Evolutionary conservation across 148 eudicot genomes (phyloP).

Genomic region (Hydrangea macrophylla): DNA sequence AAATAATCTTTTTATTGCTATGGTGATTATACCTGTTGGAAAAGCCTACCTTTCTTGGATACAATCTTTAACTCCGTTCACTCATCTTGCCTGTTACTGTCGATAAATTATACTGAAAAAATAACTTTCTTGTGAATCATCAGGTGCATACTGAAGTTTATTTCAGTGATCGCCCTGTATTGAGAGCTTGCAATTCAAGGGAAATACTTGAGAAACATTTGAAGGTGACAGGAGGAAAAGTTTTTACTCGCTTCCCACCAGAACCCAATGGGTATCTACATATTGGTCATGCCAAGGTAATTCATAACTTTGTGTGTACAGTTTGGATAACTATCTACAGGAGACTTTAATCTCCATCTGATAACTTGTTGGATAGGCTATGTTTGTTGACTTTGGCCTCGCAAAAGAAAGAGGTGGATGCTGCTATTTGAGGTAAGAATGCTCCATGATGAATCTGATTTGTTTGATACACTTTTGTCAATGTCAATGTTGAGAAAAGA

Average conservation of each 20-base stretch:
- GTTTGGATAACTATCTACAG: slow-evolving; percentile 3
- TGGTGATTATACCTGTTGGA: no score
- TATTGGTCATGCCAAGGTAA: slow-evolving; percentile 98
- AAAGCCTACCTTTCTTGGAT: neutral
- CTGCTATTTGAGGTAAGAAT: slow-evolving; percentile 77
- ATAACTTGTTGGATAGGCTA: slow-evolving; percentile 49
- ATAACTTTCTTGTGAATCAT: slow-evolving; percentile 12
- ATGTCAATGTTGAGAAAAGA: no score
- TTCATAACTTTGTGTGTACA: slow-evolving; percentile 1
- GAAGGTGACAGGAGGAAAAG: slow-evolving; percentile 75
- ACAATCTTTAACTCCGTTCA: neutral
- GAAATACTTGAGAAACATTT: slow-evolving; percentile 76
- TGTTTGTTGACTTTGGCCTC: slow-evolving; percentile 94
- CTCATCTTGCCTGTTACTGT: slow-evolving; percentile 10
- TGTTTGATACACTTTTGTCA: neutral
- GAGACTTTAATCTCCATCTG: slow-evolving; percentile 15
- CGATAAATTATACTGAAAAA: neutral
- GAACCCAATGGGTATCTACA: slow-evolving; percentile 99
- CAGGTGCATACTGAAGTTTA: slow-evolving; percentile 95
- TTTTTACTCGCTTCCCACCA: slow-evolving; percentile 90
- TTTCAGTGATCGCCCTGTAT: slow-evolving; percentile 69
- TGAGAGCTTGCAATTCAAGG: slow-evolving; percentile 81
- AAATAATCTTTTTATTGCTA: neutral
- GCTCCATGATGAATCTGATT: slow-evolving; percentile 1
- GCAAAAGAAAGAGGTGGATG: slow-evolving; percentile 91